phyloP scores from a whole-genome alignment of 495 filamentous ascomycete genomes.

The Beverwykella pulmonaria region DNA sequence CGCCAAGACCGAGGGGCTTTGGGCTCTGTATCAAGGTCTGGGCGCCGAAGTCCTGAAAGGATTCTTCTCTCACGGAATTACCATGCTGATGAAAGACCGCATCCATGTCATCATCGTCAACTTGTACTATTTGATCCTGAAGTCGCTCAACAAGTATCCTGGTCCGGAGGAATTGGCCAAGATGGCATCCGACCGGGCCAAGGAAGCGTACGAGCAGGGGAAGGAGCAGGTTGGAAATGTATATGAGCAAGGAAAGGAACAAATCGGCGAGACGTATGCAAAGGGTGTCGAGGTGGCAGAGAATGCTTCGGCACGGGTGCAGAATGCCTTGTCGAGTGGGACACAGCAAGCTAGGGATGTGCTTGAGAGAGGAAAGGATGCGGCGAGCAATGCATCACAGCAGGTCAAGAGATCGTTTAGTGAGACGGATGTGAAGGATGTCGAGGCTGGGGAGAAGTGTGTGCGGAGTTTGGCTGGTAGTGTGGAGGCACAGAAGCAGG shows the following conservation, averaged over 20 bases:
- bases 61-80: constrained; percentile 83
- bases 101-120: constrained; percentile 76
- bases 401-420: constrained; percentile 5
- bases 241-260: constrained; percentile 2
- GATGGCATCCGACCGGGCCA: constrained; percentile 32
- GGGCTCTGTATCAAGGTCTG: constrained; percentile 76
- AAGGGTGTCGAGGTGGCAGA: constrained; percentile 5
- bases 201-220: constrained; percentile 14
- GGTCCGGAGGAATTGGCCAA: constrained; percentile 41
- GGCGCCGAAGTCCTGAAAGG: constrained; percentile 77
- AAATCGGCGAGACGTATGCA: background rate
- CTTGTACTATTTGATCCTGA: constrained; percentile 59
- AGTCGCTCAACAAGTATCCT: constrained; percentile 40
- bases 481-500: constrained; percentile 15
- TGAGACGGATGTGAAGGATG: constrained; percentile 9
- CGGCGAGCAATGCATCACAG: constrained; percentile 19
- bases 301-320: constrained; percentile 19
- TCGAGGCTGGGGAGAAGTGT: constrained; percentile 1
- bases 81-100: constrained; percentile 85
- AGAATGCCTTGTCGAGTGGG: constrained; percentile 4
- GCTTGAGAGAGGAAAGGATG: constrained; percentile 21
- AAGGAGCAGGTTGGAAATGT: constrained; percentile 12
- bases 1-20: constrained; percentile 65
- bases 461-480: background rate
- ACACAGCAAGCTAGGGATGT: constrained; percentile 7